These are phyloP conservation scores for Circinella minor DNA, from an alignment of 371 early-diverging fungal species.

Conservation along the genomic window DNA sequence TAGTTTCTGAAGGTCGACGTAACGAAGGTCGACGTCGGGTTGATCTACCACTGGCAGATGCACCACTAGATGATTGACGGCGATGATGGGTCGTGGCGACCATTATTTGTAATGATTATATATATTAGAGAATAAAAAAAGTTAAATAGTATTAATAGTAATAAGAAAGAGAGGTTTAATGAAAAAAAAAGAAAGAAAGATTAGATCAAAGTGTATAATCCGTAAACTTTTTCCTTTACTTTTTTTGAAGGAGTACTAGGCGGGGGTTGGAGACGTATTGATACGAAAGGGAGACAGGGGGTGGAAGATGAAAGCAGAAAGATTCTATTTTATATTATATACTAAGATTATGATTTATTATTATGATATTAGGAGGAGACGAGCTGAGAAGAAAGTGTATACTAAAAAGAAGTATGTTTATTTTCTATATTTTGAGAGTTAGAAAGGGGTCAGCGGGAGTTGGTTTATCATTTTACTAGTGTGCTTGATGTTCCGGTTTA, in stretches of 20 bases:
- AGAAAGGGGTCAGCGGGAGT: background rate
- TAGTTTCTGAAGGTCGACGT: slow-evolving; percentile 14
- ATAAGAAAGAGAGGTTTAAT: background rate
- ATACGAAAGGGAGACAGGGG: background rate
- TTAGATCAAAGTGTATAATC: background rate
- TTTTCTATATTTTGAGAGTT: background rate
- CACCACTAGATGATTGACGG: background rate
- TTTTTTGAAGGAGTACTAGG: too few species aligned
- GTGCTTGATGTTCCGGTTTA: slow-evolving; percentile 1
- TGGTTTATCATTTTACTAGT: background rate
- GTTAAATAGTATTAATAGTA: background rate
- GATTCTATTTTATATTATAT: too few species aligned
- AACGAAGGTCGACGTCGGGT: slow-evolving; percentile 14
- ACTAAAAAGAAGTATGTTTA: background rate
- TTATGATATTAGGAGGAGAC: too few species aligned
- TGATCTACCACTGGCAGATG: background rate
- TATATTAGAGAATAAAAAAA: background rate
- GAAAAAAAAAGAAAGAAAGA: background rate
- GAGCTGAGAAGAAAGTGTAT: too few species aligned
- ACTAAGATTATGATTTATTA: too few species aligned
- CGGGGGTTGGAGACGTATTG: too few species aligned
- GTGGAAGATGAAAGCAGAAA: background rate
- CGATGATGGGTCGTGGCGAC: slow-evolving; percentile 10
- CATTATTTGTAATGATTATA: background rate
- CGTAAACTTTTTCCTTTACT: too few species aligned